These are phyloP conservation scores for Aspergillus novofumigatus DNA, from an alignment of 2,329 filamentous ascomycete genomes.

Conservation along the genomic window DNA sequence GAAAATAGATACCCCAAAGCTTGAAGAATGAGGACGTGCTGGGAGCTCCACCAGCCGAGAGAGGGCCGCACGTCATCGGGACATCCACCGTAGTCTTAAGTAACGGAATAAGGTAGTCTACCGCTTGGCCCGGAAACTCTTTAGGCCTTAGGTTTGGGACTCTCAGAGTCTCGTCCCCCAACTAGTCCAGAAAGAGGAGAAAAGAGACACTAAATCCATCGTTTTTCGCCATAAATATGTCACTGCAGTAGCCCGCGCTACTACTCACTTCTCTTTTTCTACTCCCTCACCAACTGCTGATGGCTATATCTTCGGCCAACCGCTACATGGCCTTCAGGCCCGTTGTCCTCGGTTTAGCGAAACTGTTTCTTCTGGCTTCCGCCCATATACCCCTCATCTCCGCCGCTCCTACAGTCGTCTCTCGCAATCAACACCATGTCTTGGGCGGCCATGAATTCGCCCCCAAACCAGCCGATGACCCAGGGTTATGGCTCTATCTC, in stretches of 20 bases:
- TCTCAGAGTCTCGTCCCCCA: too few relatives aligned
- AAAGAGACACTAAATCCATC: background rate
- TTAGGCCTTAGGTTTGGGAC: too few relatives aligned
- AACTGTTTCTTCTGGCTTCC: constrained; percentile 36
- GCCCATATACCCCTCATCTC: constrained; percentile 36
- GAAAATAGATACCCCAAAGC: too few relatives aligned
- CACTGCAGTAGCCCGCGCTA: background rate
- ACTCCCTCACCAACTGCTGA: constrained; percentile 9
- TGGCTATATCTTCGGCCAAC: constrained; percentile 25
- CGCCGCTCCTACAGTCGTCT: constrained; percentile 30
- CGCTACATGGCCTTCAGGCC: constrained; percentile 36
- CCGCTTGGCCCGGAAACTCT: too few relatives aligned
- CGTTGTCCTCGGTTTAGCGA: constrained; percentile 38
- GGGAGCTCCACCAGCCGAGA: too few relatives aligned
- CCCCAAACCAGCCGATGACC: constrained; percentile 54
- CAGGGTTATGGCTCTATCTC: constrained; percentile 75
- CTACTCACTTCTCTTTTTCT: background rate
- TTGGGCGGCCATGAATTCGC: constrained; percentile 30
- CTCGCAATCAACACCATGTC: constrained; percentile 5
- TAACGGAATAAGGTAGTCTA: too few relatives aligned
- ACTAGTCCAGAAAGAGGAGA: too few relatives aligned
- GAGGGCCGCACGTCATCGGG: background rate
- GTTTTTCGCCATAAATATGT: background rate
- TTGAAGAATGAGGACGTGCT: too few relatives aligned
- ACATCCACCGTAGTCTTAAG: background rate